These are phyloP conservation scores for Omphalea diandra DNA, from an alignment of 441 rosid genomes.

Conservation along the genomic window DNA sequence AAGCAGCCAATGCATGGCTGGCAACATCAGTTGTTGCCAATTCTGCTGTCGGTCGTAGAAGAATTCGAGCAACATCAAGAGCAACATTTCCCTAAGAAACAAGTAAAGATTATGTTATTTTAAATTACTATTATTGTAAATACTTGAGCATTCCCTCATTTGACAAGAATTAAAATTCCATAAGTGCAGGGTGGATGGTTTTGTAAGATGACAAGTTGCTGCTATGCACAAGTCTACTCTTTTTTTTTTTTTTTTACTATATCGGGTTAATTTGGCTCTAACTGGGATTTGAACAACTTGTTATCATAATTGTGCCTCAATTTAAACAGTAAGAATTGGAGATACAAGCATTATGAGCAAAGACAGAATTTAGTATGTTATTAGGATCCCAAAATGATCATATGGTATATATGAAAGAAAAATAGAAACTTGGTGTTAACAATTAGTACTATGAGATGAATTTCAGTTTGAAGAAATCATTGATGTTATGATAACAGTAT, in stretches of 20 bases:
- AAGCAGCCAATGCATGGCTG: constrained; percentile 64
- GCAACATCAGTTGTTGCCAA: constrained; percentile 85
- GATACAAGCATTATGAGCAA: not conserved
- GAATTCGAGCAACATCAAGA: constrained; percentile 88
- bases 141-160: not conserved
- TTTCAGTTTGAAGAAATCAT: not conserved
- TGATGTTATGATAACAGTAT: not conserved
- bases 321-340: not conserved
- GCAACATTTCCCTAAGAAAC: constrained; percentile 89
- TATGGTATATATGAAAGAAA: not conserved
- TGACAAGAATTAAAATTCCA: not conserved
- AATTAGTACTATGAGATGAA: not conserved
- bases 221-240: not conserved
- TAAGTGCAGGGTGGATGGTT: not conserved
- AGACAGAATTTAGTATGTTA: not conserved
- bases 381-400: not conserved
- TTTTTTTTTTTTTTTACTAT: no score
- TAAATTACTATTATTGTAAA: not conserved
- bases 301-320: not conserved
- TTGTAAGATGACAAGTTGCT: not conserved
- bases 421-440: not conserved
- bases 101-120: constrained; percentile 8
- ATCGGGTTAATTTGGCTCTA: no score
- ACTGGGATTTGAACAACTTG: no score
- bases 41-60: constrained; percentile 66